These are phyloP conservation scores for Penicilliopsis zonata DNA, from an alignment of 495 filamentous ascomycete species.

Conservation along the genomic window DNA sequence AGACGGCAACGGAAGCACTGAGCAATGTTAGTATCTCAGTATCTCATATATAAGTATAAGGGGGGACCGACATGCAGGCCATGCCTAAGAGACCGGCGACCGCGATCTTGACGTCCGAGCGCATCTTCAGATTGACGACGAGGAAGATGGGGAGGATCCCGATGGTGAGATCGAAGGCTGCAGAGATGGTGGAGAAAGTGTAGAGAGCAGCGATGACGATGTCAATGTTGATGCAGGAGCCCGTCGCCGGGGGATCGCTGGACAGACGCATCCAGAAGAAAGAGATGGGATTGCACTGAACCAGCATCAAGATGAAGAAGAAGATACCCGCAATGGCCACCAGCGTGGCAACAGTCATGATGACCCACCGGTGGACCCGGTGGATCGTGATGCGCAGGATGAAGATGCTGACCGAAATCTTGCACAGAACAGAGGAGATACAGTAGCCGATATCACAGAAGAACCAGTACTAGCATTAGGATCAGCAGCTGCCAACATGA, in stretches of 20 bases:
- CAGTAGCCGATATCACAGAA: slow-evolving; percentile 32
- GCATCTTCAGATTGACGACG: slow-evolving; percentile 25
- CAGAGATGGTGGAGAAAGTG: slow-evolving; percentile 28
- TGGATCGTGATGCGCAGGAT: slow-evolving; percentile 32
- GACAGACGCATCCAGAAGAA: slow-evolving; percentile 27
- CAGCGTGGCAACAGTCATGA: slow-evolving; percentile 26
- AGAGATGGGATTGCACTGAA: slow-evolving; percentile 29
- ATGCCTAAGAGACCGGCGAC: slow-evolving; percentile 30
- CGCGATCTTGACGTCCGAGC: slow-evolving; percentile 21
- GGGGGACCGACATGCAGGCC: slow-evolving; percentile 28
- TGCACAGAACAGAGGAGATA: slow-evolving; percentile 27
- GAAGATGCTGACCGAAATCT: slow-evolving; percentile 34
- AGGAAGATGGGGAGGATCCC: slow-evolving; percentile 28
- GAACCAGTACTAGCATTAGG: slow-evolving; percentile 22
- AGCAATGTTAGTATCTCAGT: slow-evolving; percentile 1
- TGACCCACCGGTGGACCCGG: slow-evolving; percentile 19
- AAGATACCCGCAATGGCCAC: slow-evolving; percentile 22
- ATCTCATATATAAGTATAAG: not conserved
- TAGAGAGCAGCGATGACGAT: slow-evolving; percentile 29
- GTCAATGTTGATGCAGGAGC: slow-evolving; percentile 23
- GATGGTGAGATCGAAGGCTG: slow-evolving; percentile 29
- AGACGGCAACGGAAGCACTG: slow-evolving; percentile 28
- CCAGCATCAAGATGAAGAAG: slow-evolving; percentile 28
- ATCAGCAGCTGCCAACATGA: not conserved
- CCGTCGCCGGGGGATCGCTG: slow-evolving; percentile 16